Conservation (phyloP, 2,329 filamentous ascomycete species). For the Botrytis pseudocinerea region DNA sequence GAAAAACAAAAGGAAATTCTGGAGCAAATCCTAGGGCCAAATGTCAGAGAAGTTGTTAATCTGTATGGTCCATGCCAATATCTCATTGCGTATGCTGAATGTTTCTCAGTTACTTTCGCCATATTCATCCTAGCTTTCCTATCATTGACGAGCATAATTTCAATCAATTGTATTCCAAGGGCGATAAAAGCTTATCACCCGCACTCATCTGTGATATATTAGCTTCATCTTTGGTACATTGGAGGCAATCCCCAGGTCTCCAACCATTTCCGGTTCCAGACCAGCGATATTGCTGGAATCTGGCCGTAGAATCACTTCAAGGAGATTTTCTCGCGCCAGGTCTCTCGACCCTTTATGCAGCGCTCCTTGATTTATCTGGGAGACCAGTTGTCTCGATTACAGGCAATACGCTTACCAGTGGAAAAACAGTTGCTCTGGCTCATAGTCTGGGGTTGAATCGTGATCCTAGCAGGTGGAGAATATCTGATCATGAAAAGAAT, state of each 20-base stretch:
- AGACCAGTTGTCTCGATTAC: slow-evolving; percentile 61
- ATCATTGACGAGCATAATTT: slow-evolving; percentile 44
- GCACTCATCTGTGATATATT: slow-evolving; percentile 56
- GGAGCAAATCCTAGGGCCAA: slow-evolving; percentile 60
- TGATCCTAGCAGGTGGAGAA: slow-evolving; percentile 53
- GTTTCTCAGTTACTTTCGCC: slow-evolving; percentile 52
- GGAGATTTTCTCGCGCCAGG: slow-evolving; percentile 60
- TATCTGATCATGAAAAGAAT: slow-evolving; percentile 52
- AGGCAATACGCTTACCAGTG: slow-evolving; percentile 54
- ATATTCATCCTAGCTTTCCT: slow-evolving; percentile 61
- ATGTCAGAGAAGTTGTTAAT: slow-evolving; percentile 51
- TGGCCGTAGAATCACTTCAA: slow-evolving; percentile 59
- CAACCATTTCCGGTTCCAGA: slow-evolving; percentile 54
- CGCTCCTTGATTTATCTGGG: slow-evolving; percentile 59
- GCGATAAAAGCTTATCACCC: slow-evolving; percentile 55
- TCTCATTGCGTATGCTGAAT: slow-evolving; percentile 21
- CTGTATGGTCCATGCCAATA: slow-evolving; percentile 42
- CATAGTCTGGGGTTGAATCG: slow-evolving; percentile 57
- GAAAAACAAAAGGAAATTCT: slow-evolving; percentile 55
- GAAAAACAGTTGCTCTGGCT: slow-evolving; percentile 53
- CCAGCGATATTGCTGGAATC: slow-evolving; percentile 61
- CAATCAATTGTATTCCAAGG: neutral
- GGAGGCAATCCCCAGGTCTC: slow-evolving; percentile 51
- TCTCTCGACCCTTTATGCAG: slow-evolving; percentile 57
- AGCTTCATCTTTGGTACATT: slow-evolving; percentile 58